Conservation (phyloP, 805 yeast species). For the Yarrowia deformans region DNA sequence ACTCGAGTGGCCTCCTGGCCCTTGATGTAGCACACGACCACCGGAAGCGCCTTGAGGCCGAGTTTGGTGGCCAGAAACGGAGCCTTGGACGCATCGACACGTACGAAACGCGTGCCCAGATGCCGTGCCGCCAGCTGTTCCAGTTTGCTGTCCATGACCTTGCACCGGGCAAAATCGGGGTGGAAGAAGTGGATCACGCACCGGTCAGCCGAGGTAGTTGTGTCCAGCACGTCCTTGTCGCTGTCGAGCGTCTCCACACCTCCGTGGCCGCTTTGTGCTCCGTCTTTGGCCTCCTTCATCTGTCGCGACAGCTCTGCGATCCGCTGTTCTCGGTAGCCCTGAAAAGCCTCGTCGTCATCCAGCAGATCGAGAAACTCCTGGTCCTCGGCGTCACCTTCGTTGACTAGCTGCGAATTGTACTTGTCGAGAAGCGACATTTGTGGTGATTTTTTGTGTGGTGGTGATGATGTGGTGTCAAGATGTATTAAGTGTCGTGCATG, state of each 20-base stretch:
- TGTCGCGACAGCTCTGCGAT: slow-evolving; percentile 62
- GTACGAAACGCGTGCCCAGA: slow-evolving; percentile 55
- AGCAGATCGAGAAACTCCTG: slow-evolving; percentile 46
- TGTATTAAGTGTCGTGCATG: not conserved
- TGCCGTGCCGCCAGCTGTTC: slow-evolving; percentile 62
- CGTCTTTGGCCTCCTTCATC: slow-evolving; percentile 51
- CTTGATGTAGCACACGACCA: slow-evolving; percentile 64
- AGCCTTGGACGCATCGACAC: slow-evolving; percentile 67
- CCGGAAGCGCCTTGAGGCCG: slow-evolving; percentile 72
- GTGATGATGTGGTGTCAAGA: not conserved
- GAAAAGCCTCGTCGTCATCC: slow-evolving; percentile 60
- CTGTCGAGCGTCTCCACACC: slow-evolving; percentile 53
- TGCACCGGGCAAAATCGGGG: slow-evolving; percentile 66
- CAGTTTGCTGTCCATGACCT: slow-evolving; percentile 60
- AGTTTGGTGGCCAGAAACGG: slow-evolving; percentile 76
- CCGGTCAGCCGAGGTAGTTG: slow-evolving; percentile 54
- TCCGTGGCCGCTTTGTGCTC: slow-evolving; percentile 56
- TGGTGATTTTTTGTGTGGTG: not conserved
- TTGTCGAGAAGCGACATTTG: slow-evolving; percentile 19
- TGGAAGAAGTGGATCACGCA: slow-evolving; percentile 71
- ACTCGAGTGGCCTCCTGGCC: slow-evolving; percentile 67
- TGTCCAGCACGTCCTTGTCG: slow-evolving; percentile 65
- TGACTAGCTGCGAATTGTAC: slow-evolving; percentile 14
- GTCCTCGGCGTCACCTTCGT: slow-evolving; percentile 44
- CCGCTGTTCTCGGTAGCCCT: slow-evolving; percentile 67